Base-by-base conservation (phyloP, 2,329 filamentous ascomycete genomes). In the Colletotrichum brevisporum region DNA sequence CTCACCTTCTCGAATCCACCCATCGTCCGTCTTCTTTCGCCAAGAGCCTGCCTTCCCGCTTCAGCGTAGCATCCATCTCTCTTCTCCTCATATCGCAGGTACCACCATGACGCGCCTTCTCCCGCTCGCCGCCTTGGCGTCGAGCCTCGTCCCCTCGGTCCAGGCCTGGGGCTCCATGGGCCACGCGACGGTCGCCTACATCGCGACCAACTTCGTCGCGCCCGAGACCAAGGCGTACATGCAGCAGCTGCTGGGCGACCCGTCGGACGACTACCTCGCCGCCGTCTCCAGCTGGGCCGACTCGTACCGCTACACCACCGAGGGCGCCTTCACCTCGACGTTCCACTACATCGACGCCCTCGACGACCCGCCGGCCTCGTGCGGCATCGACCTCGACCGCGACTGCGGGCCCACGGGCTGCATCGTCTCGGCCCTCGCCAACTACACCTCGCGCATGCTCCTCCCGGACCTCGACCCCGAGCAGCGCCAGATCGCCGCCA, bases 131-230 rank as follows among this genome's bases (percentile, higher is more conserved):
- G 54, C 74, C 31, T 69, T 77, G 62, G 69, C 74, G n/a, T 70
- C 73, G 41, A 24, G 18, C 24, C 54, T 71, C 21, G 53, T 72
- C 16, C 71, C 71, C 24, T 13, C 21, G 3, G 65, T 68, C 36
- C 43, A 64, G 52, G 82, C 82, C 63, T 84, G 82, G 82, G 82
- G 82, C 13, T 75, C 76, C 8, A 78, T 83, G 69, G 86, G 86
- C 70, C 86, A 88, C 74, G 83, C 84, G 70, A 84, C 86, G 1
- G 80, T 88, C n/a, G 86, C 86, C 21, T 86, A 86, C 74, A 75
- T 88, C 51, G 86, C 86, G 2, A 81, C 80, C 58, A 81, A 85
- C 75, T 86, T 85, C 72, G 80, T 88, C 9, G 70, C 78, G 15
- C 61, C 81, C 0, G 76, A 78, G 12, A 85, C 85, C 0, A 63